phyloP scores from a whole-genome alignment of 805 yeast species.

The Kazachstania psychrophila region DNA sequence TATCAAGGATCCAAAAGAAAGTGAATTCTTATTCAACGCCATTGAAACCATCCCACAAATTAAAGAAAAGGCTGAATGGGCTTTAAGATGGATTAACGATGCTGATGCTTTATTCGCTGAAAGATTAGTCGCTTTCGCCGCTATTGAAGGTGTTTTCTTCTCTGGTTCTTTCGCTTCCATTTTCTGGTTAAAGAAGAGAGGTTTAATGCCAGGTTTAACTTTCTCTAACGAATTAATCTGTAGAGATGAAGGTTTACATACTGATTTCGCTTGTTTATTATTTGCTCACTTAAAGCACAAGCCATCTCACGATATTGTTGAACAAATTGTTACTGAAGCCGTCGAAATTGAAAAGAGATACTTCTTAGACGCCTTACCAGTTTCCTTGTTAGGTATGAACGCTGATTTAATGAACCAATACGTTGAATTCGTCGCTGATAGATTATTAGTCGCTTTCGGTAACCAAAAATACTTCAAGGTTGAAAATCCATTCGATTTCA shows the following conservation, averaged over 20 bases:
- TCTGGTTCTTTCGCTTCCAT: conserved; percentile 97
- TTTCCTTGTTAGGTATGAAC: conserved; percentile 91
- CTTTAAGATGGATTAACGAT: conserved; percentile 92
- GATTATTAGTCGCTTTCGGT: conserved; percentile 85
- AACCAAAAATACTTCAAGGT: conserved; percentile 81
- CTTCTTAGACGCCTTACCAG: conserved; percentile 92
- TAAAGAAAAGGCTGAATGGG: conserved; percentile 98
- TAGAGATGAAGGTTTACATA: conserved; percentile 98
- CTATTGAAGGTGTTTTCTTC: conserved; percentile 98
- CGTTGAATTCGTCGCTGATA: conserved; percentile 95
- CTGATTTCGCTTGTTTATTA: conserved; percentile 94
- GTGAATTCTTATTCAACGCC: conserved; percentile 85
- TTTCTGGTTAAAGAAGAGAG: conserved; percentile 98
- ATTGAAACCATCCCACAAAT: conserved; percentile 94
- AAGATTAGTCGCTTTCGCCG: conserved; percentile 96
- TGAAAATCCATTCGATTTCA: conserved; percentile 92
- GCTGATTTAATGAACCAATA: conserved; percentile 90
- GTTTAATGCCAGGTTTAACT: conserved; percentile 97
- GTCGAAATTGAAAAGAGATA: conserved; percentile 90
- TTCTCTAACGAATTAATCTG: conserved; percentile 96
- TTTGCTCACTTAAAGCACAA: conserved; percentile 88
- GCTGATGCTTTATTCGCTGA: conserved; percentile 84
- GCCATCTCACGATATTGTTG: conserved; percentile 71
- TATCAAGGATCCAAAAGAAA: conserved; percentile 91
- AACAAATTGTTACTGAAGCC: conserved; percentile 86